phyloP scores from a whole-genome alignment of 2,329 filamentous ascomycete genomes.

The Colletotrichum sp. region DNA sequence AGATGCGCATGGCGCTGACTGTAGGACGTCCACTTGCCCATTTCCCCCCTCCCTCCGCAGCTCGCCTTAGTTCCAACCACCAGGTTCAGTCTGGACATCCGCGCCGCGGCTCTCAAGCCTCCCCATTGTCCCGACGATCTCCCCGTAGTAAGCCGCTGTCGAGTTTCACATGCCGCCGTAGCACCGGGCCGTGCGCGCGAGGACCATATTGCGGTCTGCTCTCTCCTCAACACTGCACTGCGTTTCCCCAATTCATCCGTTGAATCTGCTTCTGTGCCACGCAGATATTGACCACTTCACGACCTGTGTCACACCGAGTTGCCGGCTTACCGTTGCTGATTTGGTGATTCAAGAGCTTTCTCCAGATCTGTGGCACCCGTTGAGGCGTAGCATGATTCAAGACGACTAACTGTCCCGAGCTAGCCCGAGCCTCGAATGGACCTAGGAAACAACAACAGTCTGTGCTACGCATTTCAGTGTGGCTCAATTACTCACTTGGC shows the following conservation, averaged over 20 bases:
- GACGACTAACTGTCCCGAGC: neutral
- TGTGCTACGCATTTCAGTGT: neutral
- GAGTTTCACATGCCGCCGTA: conserved; percentile 12
- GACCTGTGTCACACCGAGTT: neutral
- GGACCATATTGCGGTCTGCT: neutral
- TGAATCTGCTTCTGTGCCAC: neutral
- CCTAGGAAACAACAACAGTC: conserved; percentile 4
- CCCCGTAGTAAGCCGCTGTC: conserved; percentile 3
- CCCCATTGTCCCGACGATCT: conserved; percentile 9
- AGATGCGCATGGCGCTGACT: neutral
- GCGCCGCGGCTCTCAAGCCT: conserved; percentile 4
- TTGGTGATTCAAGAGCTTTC: neutral
- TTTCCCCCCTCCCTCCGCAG: too few relatives aligned
- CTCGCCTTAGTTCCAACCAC: neutral
- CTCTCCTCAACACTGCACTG: neutral
- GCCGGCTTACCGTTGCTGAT: conserved; percentile 2
- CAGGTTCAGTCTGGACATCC: neutral
- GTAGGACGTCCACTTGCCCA: neutral
- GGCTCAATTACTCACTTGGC: neutral
- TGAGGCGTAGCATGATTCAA: neutral
- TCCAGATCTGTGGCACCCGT: neutral
- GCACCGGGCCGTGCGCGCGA: conserved; percentile 12
- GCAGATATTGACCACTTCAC: neutral
- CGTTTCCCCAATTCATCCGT: conserved; percentile 10
- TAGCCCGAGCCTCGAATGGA: neutral